phyloP scores from a whole-genome alignment of 1,139 yeast species.

The Groenewaldozyma sp. region DNA sequence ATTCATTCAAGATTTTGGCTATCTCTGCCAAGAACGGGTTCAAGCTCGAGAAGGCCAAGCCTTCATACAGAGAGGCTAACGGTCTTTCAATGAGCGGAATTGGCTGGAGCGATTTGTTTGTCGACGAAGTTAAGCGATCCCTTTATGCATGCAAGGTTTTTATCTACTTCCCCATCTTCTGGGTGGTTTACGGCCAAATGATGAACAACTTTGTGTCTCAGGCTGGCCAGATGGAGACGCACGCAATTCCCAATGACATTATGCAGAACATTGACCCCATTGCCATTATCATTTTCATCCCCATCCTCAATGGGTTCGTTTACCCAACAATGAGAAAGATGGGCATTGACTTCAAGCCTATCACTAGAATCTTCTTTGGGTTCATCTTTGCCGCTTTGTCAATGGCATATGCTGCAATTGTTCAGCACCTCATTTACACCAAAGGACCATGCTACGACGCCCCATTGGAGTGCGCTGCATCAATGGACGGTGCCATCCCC shows the following conservation, averaged over 20 bases:
- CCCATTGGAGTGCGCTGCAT: constrained; percentile 38
- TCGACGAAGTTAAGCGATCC: constrained; percentile 53
- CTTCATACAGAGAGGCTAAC: constrained; percentile 33
- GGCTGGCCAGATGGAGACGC: constrained; percentile 56
- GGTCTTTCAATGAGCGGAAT: constrained; percentile 33
- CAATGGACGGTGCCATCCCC: constrained; percentile 32
- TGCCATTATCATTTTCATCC: constrained; percentile 53
- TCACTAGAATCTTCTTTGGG: constrained; percentile 67
- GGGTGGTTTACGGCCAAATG: constrained; percentile 65
- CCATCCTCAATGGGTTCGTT: constrained; percentile 43
- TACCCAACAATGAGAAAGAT: constrained; percentile 49
- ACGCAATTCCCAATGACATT: constrained; percentile 58
- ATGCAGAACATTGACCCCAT: constrained; percentile 56
- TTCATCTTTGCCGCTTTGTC: constrained; percentile 62
- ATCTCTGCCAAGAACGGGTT: constrained; percentile 43
- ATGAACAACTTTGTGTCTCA: constrained; percentile 53
- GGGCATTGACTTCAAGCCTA: constrained; percentile 38
- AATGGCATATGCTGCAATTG: constrained; percentile 72
- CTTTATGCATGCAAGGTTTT: constrained; percentile 56
- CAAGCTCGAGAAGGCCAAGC: constrained; percentile 46
- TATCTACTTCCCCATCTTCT: constrained; percentile 51
- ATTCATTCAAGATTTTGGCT: constrained; percentile 42
- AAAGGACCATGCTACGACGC: constrained; percentile 69
- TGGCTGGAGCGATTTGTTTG: constrained; percentile 54
- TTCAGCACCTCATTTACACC: constrained; percentile 63